These are phyloP conservation scores for Zasmidium citrigriseum DNA, from an alignment of 2,329 filamentous ascomycete species.

Conservation along the genomic window DNA sequence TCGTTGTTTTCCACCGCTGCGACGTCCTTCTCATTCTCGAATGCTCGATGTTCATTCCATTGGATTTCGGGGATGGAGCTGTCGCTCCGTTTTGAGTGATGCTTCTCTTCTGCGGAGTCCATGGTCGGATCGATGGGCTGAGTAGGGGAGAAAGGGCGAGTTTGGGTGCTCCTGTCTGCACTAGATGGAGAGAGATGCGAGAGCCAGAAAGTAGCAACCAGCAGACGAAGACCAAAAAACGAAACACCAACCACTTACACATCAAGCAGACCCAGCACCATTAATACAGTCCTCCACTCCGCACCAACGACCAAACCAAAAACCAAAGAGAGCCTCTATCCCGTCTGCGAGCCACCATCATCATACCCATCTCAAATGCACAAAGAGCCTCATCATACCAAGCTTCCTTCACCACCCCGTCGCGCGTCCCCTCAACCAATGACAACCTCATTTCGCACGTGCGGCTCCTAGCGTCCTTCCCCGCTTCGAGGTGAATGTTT, in stretches of 20 bases:
- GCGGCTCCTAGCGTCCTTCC: background rate
- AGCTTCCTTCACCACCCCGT: background rate
- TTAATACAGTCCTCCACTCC: too few species aligned
- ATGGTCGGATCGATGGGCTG: background rate
- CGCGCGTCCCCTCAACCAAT: background rate
- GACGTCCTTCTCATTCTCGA: background rate
- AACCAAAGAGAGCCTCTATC: background rate
- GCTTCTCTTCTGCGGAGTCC: background rate
- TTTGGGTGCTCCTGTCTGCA: too few species aligned
- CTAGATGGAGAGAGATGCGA: background rate
- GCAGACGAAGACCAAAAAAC: too few species aligned
- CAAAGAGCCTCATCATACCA: background rate
- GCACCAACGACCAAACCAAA: too few species aligned
- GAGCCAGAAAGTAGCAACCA: too few species aligned
- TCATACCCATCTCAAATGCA: background rate
- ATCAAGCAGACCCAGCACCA: too few species aligned
- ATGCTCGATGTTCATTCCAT: background rate
- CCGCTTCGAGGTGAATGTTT: background rate
- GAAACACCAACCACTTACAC: too few species aligned
- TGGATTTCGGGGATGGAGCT: background rate
- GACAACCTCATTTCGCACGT: background rate
- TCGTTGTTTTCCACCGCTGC: background rate
- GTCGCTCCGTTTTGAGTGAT: background rate
- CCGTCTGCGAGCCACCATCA: background rate
- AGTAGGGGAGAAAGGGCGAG: background rate